Evolutionary conservation across 1,284 basidiomycete species (phyloP).

Genomic region (Rhodotorula sp.): DNA sequence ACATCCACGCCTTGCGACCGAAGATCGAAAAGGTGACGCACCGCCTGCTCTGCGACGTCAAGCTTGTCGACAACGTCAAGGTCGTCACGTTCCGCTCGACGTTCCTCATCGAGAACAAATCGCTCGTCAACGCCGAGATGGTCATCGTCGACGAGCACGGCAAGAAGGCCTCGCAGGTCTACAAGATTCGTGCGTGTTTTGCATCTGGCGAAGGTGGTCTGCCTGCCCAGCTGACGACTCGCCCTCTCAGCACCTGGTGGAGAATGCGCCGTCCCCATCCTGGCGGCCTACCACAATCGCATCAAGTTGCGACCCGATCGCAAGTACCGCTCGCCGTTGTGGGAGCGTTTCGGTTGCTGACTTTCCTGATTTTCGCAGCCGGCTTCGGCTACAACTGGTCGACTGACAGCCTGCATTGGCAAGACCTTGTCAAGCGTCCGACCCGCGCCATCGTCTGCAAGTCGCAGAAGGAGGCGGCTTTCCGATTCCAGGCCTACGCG

Average conservation of each 20-base stretch:
- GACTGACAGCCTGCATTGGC: slow-evolving; percentile 75
- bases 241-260: slow-evolving; percentile 68
- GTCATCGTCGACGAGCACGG: slow-evolving; percentile 80
- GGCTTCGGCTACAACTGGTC: slow-evolving; percentile 96
- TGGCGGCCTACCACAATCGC: slow-evolving; percentile 78
- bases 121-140: slow-evolving; percentile 88
- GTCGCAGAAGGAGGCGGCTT: slow-evolving; percentile 84
- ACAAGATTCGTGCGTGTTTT: slow-evolving; percentile 69
- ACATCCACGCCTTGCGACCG: slow-evolving; percentile 79
- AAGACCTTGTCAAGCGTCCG: slow-evolving; percentile 77
- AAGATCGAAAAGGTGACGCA: slow-evolving; percentile 70
- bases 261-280: slow-evolving; percentile 85
- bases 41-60: slow-evolving; percentile 86
- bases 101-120: slow-evolving; percentile 88
- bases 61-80: slow-evolving; percentile 90
- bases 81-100: slow-evolving; percentile 91
- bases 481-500: slow-evolving; percentile 92
- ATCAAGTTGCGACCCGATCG: slow-evolving; percentile 90
- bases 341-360: background rate
- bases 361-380: slow-evolving; percentile 54
- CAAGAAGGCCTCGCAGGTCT: slow-evolving; percentile 72
- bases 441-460: slow-evolving; percentile 82
- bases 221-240: slow-evolving; percentile 11
- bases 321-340: slow-evolving; percentile 52
- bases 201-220: background rate